Evolutionary conservation across 352 stramenopile species (phyloP).

Genomic region (Phytophthora tentaculata): DNA sequence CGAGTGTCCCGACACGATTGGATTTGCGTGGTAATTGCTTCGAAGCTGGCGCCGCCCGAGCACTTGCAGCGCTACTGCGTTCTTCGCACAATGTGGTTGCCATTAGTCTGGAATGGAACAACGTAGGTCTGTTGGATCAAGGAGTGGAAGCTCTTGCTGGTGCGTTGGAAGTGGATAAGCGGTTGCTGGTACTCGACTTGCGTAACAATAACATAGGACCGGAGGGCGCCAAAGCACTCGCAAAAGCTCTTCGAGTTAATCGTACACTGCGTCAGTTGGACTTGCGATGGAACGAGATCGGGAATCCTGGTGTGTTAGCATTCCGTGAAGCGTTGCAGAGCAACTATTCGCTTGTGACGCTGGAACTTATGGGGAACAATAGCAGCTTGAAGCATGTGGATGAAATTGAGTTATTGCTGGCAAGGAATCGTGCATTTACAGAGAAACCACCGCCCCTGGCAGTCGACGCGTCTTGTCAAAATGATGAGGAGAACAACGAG

Average conservation of each 20-base stretch:
- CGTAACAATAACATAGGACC: constrained; percentile 87
- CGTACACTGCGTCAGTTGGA: constrained; percentile 74
- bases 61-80: constrained; percentile 60
- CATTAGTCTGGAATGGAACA: constrained; percentile 88
- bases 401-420: constrained; percentile 65
- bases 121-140: constrained; percentile 77
- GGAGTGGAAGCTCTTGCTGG: constrained; percentile 67
- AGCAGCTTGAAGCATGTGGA: constrained; percentile 73
- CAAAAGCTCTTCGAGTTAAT: constrained; percentile 62
- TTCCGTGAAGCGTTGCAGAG: constrained; percentile 76
- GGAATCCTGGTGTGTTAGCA: constrained; percentile 69
- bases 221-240: constrained; percentile 72
- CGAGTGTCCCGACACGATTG: constrained; percentile 48
- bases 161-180: constrained; percentile 70
- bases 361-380: constrained; percentile 83
- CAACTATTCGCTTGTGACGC: constrained; percentile 64
- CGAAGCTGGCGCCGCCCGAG: constrained; percentile 56
- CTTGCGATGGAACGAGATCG: constrained; percentile 85
- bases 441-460: constrained; percentile 23
- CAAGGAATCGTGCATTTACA: constrained; percentile 60
- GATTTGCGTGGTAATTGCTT: constrained; percentile 85
- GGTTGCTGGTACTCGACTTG: constrained; percentile 72
- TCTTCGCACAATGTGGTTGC: constrained; percentile 58
- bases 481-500: constrained; percentile 28
- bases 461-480: constrained; percentile 36